phyloP scores from a whole-genome alignment of 2,329 filamentous ascomycete genomes.

The Colletotrichum euphorbiae region DNA sequence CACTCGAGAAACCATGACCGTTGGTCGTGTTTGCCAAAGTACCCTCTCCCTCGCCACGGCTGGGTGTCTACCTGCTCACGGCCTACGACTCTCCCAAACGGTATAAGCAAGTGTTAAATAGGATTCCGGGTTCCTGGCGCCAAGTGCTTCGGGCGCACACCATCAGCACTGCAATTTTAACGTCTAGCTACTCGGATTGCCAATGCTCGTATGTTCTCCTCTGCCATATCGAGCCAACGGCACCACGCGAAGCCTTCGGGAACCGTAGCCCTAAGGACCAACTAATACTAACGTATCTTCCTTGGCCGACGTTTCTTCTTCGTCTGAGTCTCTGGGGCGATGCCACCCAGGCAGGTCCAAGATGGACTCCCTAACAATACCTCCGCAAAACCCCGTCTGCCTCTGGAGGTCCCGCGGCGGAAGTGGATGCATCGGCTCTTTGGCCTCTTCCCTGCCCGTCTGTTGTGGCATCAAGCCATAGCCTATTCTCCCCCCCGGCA shows the following conservation, averaged over 20 bases:
- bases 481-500: conserved; percentile 2
- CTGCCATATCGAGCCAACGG: conserved; percentile 15
- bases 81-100: neutral
- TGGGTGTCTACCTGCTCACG: neutral
- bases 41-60: neutral
- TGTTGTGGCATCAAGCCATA: conserved; percentile 24
- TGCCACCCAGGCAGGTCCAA: neutral
- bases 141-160: conserved; percentile 29
- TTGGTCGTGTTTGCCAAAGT: neutral
- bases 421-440: conserved; percentile 13
- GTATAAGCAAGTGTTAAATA: conserved; percentile 18
- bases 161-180: conserved; percentile 35
- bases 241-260: conserved; percentile 4
- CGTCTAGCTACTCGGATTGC: conserved; percentile 25
- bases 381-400: conserved; percentile 19
- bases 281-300: neutral
- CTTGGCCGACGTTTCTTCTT: conserved; percentile 30
- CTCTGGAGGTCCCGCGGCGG: conserved; percentile 9
- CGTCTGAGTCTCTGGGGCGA: conserved; percentile 23
- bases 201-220: conserved; percentile 33
- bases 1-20: neutral
- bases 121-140: conserved; percentile 5
- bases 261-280: neutral
- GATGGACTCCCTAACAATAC: neutral
- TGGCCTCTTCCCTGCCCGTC: conserved; percentile 8